Conservation (phyloP, 148 eudicot species). For the Rheum nobile region DNA sequence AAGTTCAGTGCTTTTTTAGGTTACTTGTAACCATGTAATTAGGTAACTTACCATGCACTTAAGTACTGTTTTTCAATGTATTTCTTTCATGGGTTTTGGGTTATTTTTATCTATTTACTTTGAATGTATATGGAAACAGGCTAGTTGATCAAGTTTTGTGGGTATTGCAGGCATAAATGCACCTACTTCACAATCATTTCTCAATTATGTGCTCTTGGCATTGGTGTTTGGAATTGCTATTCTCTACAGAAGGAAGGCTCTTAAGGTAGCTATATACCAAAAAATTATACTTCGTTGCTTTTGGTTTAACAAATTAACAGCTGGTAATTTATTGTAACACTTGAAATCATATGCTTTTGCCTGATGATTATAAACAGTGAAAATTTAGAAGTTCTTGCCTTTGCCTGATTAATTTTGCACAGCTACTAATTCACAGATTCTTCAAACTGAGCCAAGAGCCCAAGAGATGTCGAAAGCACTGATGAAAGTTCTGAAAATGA, state of each 20-base stretch:
- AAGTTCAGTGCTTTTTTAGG: too few relatives aligned
- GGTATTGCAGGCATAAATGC: slow-evolving; percentile 57
- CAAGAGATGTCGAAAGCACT: not conserved
- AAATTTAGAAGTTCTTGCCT: not conserved
- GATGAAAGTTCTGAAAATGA: not conserved
- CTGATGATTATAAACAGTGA: too few relatives aligned
- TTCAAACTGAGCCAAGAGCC: not conserved
- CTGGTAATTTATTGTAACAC: too few relatives aligned
- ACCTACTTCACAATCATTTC: slow-evolving; percentile 79
- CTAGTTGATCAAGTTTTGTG: not conserved
- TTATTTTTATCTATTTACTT: not conserved
- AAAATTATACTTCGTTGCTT: not conserved
- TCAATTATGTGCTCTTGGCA: slow-evolving; percentile 66
- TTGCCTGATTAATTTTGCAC: too few relatives aligned
- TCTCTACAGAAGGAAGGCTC: slow-evolving; percentile 33
- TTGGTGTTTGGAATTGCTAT: slow-evolving; percentile 44
- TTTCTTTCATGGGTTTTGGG: too few relatives aligned
- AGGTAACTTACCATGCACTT: too few relatives aligned
- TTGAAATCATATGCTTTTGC: too few relatives aligned
- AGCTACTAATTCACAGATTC: too few relatives aligned
- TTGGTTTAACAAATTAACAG: not conserved
- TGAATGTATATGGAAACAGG: not conserved
- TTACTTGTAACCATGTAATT: too few relatives aligned
- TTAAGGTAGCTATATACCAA: slow-evolving; percentile 44
- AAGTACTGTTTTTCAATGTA: too few relatives aligned